phyloP scores from a whole-genome alignment of 441 rosid genomes.

The Bocquillonia castaneifolia region DNA sequence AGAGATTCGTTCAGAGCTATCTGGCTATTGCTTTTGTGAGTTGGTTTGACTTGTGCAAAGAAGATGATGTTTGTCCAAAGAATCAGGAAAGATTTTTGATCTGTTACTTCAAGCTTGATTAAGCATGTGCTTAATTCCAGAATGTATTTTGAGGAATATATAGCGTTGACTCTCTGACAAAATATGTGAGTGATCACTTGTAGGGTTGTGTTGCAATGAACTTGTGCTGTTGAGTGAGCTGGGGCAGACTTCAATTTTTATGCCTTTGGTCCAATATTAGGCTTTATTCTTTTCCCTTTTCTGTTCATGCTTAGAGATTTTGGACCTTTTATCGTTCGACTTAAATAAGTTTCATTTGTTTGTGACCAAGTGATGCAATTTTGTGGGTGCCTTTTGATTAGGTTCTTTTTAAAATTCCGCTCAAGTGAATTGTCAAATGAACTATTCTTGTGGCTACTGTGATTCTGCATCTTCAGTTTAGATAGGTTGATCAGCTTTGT shows the following conservation, averaged over 20 bases:
- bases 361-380: not conserved
- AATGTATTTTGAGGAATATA: not conserved
- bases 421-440: conserved; percentile 2
- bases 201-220: not conserved
- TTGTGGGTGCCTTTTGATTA: not conserved
- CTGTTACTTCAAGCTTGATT: not conserved
- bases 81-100: not conserved
- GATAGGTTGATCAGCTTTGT: not conserved
- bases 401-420: not conserved
- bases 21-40: not conserved
- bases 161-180: not conserved
- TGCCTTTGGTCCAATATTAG: not conserved
- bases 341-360: too few relatives aligned
- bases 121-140: not conserved
- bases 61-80: too few relatives aligned
- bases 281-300: not conserved
- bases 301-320: not conserved
- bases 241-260: not conserved
- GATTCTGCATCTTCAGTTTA: not conserved
- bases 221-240: not conserved
- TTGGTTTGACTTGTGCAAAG: not conserved
- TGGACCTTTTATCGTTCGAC: not conserved
- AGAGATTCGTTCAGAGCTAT: not conserved
- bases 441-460: not conserved
- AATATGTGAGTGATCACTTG: not conserved